Conservation (phyloP, 2,329 filamentous ascomycete genomes). For the Metarhizium robertsii region DNA sequence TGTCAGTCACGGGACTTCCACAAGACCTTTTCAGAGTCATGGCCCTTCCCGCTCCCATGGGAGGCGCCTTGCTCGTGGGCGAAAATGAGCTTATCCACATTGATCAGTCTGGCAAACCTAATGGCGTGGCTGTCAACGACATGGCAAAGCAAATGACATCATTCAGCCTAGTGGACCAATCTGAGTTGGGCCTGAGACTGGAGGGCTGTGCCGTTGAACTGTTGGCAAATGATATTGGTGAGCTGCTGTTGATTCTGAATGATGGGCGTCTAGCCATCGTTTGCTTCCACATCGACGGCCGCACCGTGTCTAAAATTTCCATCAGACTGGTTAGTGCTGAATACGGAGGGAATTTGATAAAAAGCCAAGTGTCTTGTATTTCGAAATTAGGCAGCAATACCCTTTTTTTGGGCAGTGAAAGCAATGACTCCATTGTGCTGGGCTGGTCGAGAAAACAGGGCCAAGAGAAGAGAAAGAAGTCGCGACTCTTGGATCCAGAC, state of each 20-base stretch:
- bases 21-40: constrained; percentile 80
- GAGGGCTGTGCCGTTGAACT: constrained; percentile 74
- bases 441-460: constrained; percentile 65
- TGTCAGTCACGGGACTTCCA: constrained; percentile 77
- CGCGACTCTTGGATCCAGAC: constrained; percentile 46
- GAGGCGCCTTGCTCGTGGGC: constrained; percentile 79
- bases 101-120: constrained; percentile 89
- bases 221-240: constrained; percentile 66
- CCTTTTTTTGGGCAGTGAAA: constrained; percentile 80
- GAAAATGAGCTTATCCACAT: constrained; percentile 89
- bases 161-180: constrained; percentile 81
- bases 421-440: constrained; percentile 70
- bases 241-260: constrained; percentile 73
- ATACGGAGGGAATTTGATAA: constrained; percentile 53
- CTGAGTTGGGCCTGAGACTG: constrained; percentile 66
- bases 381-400: constrained; percentile 57
- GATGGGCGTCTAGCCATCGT: constrained; percentile 68
- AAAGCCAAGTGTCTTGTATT: constrained; percentile 57
- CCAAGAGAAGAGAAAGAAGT: constrained; percentile 56
- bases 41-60: constrained; percentile 75
- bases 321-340: constrained; percentile 56
- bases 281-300: constrained; percentile 78
- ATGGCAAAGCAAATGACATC: constrained; percentile 76
- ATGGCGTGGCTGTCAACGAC: constrained; percentile 84
- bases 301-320: constrained; percentile 81